Percentiles rank a stretch among this genome's conserved stretches.
These are phyloP conservation scores for Tetracentron sinense DNA, from an alignment of 164 flowering plant species.

Conservation along the genomic window DNA sequence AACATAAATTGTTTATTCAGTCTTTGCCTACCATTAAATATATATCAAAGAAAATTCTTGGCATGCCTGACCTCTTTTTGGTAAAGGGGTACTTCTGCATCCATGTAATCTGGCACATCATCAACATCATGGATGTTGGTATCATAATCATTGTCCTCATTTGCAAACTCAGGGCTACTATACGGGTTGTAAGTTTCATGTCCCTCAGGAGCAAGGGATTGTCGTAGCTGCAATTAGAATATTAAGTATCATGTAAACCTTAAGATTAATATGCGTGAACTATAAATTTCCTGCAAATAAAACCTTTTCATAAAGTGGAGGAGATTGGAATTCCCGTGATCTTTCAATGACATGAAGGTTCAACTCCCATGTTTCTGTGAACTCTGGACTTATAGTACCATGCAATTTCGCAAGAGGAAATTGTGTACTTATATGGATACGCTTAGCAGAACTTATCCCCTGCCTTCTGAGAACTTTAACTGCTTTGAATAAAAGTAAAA, in stretches of 20 bases:
- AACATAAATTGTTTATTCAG: not conserved
- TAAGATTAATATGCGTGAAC: not conserved
- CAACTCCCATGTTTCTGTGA: constrained; percentile 56
- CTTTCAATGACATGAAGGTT: constrained; percentile 25
- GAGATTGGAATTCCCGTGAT: constrained; percentile 33
- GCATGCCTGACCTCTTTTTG: constrained; percentile 37
- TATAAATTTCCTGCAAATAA: constrained; percentile 2
- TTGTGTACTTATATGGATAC: constrained; percentile 25
- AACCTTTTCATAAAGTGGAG: constrained; percentile 78
- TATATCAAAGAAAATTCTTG: not conserved
- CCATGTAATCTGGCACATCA: constrained; percentile 51
- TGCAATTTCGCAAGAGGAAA: constrained; percentile 72
- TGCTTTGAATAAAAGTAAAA: constrained; percentile 23
- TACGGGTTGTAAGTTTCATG: constrained; percentile 25
- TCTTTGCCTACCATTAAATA: not conserved
- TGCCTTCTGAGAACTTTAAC: constrained; percentile 44
- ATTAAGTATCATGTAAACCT: constrained; percentile 13
- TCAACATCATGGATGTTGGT: constrained; percentile 39
- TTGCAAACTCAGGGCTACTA: constrained; percentile 24
- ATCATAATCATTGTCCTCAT: constrained; percentile 40
- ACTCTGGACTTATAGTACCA: constrained; percentile 64
- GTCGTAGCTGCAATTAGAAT: constrained; percentile 61
- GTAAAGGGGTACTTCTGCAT: constrained; percentile 40
- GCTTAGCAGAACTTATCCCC: constrained; percentile 24
- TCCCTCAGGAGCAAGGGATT: constrained; percentile 51